A percentile compares a stretch with the other conserved stretches of the same genome.
These are phyloP conservation scores for Sindora glabra DNA, from an alignment of 306 rosid species.

Conservation along the genomic window DNA sequence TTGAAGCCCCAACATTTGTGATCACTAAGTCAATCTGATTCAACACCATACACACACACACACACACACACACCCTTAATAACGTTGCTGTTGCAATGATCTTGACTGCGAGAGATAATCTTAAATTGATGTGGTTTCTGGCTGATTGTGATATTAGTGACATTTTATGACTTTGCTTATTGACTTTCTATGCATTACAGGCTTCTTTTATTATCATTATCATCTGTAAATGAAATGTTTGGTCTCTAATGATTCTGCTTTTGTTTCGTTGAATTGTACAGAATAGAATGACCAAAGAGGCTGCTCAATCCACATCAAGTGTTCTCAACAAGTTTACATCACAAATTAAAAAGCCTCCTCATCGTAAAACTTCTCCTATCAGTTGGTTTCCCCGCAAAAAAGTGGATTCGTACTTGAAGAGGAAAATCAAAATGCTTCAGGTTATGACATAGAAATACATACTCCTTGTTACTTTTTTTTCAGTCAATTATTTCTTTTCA, in stretches of 20 bases:
- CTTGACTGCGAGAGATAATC: no score
- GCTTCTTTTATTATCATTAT: no score
- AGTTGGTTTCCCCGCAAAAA: slow-evolving; percentile 90
- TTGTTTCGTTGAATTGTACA: slow-evolving; percentile 24
- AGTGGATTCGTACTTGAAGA: slow-evolving; percentile 73
- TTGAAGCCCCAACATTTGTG: no score
- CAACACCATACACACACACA: no score
- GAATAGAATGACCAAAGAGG: slow-evolving; percentile 54
- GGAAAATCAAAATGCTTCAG: slow-evolving; percentile 93
- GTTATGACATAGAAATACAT: slow-evolving; percentile 22
- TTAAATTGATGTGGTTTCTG: no score
- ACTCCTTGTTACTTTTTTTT: not conserved
- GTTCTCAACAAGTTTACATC: slow-evolving; percentile 57
- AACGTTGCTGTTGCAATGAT: no score
- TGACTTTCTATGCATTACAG: not conserved
- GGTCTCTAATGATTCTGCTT: not conserved
- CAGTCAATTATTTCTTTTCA: not conserved
- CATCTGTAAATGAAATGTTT: no score
- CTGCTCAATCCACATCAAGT: slow-evolving; percentile 34
- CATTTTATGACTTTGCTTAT: no score
- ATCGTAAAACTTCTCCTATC: slow-evolving; percentile 69
- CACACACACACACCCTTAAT: no score
- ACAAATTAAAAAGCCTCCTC: slow-evolving; percentile 77
- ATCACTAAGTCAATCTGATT: no score
- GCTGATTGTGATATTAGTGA: no score